Conservation (phyloP, 164 flowering plant genomes). For the Malania oleifera region DNA sequence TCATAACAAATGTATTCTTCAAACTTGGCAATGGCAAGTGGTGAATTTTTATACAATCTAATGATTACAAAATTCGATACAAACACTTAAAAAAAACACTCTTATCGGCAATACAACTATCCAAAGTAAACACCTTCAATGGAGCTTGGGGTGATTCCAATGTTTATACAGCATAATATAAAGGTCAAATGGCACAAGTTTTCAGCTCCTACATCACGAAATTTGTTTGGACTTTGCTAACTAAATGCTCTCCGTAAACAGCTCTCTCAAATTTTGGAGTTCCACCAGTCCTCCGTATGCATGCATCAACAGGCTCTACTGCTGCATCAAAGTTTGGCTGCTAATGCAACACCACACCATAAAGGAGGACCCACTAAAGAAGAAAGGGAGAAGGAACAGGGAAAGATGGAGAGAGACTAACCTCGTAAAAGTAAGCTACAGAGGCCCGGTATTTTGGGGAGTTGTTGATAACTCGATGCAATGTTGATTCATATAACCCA, state of each 20-base stretch:
- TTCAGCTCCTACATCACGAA: slow-evolving; percentile 31
- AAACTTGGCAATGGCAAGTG: no score
- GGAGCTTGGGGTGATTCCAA: no score
- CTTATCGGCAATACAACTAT: no score
- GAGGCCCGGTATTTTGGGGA: slow-evolving; percentile 64
- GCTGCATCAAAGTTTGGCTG: slow-evolving; percentile 80
- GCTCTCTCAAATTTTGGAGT: slow-evolving; percentile 45
- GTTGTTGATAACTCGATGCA: slow-evolving; percentile 72
- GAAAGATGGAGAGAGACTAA: slow-evolving; percentile 10
- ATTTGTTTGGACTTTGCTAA: slow-evolving; percentile 66
- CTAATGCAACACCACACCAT: slow-evolving; percentile 11
- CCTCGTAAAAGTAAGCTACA: slow-evolving; percentile 93
- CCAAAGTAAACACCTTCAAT: no score
- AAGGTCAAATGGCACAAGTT: background rate
- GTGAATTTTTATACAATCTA: no score
- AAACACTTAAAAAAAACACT: no score
- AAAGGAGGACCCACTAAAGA: background rate
- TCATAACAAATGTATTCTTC: no score
- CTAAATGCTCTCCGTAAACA: slow-evolving; percentile 82
- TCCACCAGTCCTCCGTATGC: slow-evolving; percentile 55
- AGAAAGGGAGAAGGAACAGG: background rate
- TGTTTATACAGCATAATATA: no score
- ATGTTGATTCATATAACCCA: slow-evolving; percentile 79
- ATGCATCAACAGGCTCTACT: slow-evolving; percentile 71
- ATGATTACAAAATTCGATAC: no score